Percentiles rank a stretch among this genome's conserved stretches.
These are phyloP conservation scores for Picea abies DNA, from an alignment of 83 land plant genomes.

Conservation along the genomic window DNA sequence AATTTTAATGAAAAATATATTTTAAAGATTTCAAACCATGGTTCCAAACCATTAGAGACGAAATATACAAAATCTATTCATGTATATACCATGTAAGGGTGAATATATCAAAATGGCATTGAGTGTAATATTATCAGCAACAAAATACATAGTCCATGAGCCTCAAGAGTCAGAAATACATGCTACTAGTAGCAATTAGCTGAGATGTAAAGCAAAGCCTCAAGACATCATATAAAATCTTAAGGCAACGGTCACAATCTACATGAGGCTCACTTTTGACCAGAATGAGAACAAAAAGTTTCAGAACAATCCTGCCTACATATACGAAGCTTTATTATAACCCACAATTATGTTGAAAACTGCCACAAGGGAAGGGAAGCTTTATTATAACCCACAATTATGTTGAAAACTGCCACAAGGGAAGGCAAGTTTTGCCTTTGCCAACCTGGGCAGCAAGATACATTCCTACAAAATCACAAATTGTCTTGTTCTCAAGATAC, in stretches of 20 bases:
- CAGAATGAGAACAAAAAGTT: not conserved
- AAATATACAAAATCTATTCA: too few species aligned
- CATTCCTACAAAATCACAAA: not conserved
- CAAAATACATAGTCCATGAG: too few species aligned
- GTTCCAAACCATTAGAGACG: too few species aligned
- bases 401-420: slow-evolving; percentile 47
- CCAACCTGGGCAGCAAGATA: slow-evolving; percentile 60
- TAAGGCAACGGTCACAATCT: not conserved
- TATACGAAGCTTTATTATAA: slow-evolving; percentile 1
- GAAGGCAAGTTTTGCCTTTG: slow-evolving; percentile 40
- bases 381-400: not conserved
- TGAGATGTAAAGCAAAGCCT: not conserved
- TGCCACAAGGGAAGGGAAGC: too few species aligned
- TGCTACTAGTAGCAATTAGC: not conserved
- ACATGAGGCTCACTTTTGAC: not conserved
- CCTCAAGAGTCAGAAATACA: too few species aligned
- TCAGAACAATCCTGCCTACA: not conserved
- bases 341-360: slow-evolving; percentile 16
- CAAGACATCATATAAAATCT: not conserved
- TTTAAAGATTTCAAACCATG: too few species aligned
- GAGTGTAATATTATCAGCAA: too few species aligned
- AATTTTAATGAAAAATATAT: too few species aligned
- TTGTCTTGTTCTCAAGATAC: not conserved
- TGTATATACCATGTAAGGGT: too few species aligned
- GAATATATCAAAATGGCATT: too few species aligned